Evolutionary conservation across 1,284 basidiomycete genomes (phyloP).

Genomic region (Ceratobasidium sp.): DNA sequence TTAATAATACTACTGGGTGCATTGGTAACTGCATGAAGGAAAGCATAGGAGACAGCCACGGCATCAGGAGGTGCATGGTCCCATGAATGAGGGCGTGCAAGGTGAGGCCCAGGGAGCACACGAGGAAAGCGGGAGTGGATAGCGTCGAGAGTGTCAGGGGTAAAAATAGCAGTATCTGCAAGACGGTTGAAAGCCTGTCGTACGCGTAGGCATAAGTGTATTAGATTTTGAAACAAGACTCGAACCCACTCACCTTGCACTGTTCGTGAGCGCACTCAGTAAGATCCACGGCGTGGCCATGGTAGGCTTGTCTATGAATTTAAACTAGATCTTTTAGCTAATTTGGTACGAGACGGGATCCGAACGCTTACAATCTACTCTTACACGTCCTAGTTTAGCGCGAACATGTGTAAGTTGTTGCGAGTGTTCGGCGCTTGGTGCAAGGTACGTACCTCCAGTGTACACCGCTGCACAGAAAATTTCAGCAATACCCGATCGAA

Average conservation of each 20-base stretch:
- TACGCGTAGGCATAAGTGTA: not conserved
- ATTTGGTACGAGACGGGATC: too few species aligned
- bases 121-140: conserved; percentile 75
- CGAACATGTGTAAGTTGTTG: not conserved
- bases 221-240: not conserved
- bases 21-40: conserved; percentile 77
- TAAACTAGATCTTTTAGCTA: too few species aligned
- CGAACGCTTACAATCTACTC: not conserved
- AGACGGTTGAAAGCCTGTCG: conserved; percentile 56
- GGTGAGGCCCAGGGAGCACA: conserved; percentile 78
- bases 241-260: conserved; percentile 29
- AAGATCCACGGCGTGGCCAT: conserved; percentile 37
- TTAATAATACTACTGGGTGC: conserved; percentile 77
- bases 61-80: conserved; percentile 42
- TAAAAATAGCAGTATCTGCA: conserved; percentile 81
- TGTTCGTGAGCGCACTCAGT: conserved; percentile 35
- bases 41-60: conserved; percentile 58
- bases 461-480: not conserved
- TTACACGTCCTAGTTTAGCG: not conserved
- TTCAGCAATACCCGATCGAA: not conserved
- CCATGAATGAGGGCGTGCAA: conserved; percentile 51
- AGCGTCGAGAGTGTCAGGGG: conserved; percentile 81
- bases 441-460: not conserved
- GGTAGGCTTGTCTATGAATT: not conserved
- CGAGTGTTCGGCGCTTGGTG: not conserved